Percentiles rank a stretch among this genome's conserved stretches.
Conservation (phyloP, 2,329 filamentous ascomycete genomes). For the Ceratocystis diversiconidia region DNA sequence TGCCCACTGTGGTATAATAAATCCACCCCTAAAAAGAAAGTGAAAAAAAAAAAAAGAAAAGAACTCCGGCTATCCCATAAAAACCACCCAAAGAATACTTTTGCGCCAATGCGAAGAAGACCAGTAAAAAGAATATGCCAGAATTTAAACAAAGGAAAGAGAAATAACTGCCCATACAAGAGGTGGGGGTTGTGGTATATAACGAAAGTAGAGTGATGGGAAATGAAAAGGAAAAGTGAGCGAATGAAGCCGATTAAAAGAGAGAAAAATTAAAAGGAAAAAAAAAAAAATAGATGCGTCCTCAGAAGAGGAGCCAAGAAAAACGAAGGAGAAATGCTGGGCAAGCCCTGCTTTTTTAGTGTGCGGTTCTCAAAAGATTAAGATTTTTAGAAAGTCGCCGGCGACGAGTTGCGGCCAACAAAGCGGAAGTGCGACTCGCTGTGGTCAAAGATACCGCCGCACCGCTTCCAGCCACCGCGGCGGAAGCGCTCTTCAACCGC, state of each 20-base stretch:
- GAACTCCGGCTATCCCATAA: not conserved
- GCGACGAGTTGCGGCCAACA: slow-evolving; percentile 19
- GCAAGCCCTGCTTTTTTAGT: not conserved
- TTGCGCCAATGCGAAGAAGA: not conserved
- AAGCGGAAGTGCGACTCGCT: slow-evolving; percentile 11
- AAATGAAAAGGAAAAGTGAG: not conserved
- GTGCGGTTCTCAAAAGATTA: not conserved
- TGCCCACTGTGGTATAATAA: not conserved
- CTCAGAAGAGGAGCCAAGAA: slow-evolving; percentile 4
- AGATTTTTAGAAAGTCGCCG: slow-evolving; percentile 13
- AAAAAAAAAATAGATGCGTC: not conserved
- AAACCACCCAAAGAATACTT: not conserved
- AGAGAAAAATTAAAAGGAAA: not conserved
- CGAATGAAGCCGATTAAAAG: slow-evolving; percentile 3
- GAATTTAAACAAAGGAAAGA: not conserved
- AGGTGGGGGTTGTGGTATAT: slow-evolving; percentile 16
- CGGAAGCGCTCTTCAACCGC: slow-evolving; percentile 21
- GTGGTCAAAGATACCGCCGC: slow-evolving; percentile 21
- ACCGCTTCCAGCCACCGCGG: slow-evolving; percentile 22
- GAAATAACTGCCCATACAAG: slow-evolving; percentile 6
- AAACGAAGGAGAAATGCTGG: not conserved
- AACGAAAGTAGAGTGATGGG: slow-evolving; percentile 7
- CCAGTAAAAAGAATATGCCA: not conserved
- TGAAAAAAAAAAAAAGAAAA: not conserved
- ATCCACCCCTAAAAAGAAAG: not conserved